phyloP scores from a whole-genome alignment of 2,329 filamentous ascomycete genomes.

The Westerdykella ornata region DNA sequence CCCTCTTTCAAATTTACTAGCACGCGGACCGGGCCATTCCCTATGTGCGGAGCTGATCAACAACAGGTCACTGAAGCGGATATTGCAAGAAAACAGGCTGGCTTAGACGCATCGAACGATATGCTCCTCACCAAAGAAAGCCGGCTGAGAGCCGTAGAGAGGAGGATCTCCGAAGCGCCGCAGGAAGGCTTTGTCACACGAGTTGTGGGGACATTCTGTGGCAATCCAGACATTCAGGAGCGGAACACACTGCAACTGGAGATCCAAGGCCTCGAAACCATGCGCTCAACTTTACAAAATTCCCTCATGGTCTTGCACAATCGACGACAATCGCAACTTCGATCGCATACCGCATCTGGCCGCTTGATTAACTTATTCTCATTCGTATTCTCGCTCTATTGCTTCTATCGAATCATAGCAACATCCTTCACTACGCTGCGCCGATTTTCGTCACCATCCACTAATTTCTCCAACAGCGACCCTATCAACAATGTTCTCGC shows the following conservation, averaged over 20 bases:
- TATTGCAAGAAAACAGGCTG: slow-evolving; percentile 68
- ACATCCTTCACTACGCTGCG: slow-evolving; percentile 63
- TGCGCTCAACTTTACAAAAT: slow-evolving; percentile 64
- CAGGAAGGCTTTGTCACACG: slow-evolving; percentile 62
- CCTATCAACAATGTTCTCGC: slow-evolving; percentile 79
- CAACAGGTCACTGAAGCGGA: slow-evolving; percentile 61
- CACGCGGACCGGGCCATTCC: too few relatives aligned
- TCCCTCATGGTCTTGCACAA: slow-evolving; percentile 58
- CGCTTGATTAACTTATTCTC: slow-evolving; percentile 57
- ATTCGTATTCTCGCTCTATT: slow-evolving; percentile 72
- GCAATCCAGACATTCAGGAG: slow-evolving; percentile 51
- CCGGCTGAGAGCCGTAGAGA: slow-evolving; percentile 62
- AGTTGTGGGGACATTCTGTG: slow-evolving; percentile 64
- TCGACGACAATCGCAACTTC: slow-evolving; percentile 57
- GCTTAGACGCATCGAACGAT: slow-evolving; percentile 69
- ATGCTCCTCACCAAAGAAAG: slow-evolving; percentile 71
- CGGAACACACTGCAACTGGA: slow-evolving; percentile 59
- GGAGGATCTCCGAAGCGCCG: slow-evolving; percentile 50
- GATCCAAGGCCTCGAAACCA: slow-evolving; percentile 70
- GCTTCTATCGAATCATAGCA: slow-evolving; percentile 72
- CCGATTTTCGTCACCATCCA: slow-evolving; percentile 47
- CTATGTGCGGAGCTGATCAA: slow-evolving; percentile 11
- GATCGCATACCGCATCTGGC: slow-evolving; percentile 61
- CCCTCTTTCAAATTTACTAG: neutral
- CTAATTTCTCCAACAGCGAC: slow-evolving; percentile 62